Base-by-base conservation (phyloP, 352 stramenopile species). In the Globisporangium cederbergense region DNA sequence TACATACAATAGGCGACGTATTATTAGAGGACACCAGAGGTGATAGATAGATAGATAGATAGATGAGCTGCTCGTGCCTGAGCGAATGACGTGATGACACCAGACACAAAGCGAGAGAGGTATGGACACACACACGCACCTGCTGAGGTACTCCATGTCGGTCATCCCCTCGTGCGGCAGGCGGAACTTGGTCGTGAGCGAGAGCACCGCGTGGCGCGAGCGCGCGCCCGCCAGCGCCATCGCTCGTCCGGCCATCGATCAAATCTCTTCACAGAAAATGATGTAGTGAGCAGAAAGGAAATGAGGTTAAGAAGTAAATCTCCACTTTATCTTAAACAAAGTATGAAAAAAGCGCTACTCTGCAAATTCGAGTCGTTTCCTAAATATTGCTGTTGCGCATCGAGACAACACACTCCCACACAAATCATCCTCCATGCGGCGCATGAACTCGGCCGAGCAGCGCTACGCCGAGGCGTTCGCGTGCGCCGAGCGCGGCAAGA, bases 121-220 rank as follows among this genome's bases (percentile, higher is more conserved):
- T 10, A 57, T 16, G 7, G 22, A 1, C 3, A 67, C 13, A 43
- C n/a, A 67, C 25, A 28, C 43, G 25, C 63, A 88, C 81, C 81
- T 77, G 60, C 85, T 94, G 45, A 94, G 81, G 68, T 91, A 91
- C 55, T 91, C 81, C 36, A 91, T 73, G 8, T 75, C 66, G 40
- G 64, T 64, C 85, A 94, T 94, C 69, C 83, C 85, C 58, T 94
- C 76, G 62, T 93, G 78, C 20, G 84, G 82, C 57, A 93, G 73
- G 34, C 82, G 84, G 75, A 93, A 93, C 70, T 73, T 81, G 61
- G 84, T 91, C 63, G 84, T 89, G 36, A 93, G 74, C 61, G 84
- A 90, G 50, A 93, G 72, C 73, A 90, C 84, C 2, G 79, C 72
- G 9, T 65, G 75, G 6, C 75, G 71, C 45, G 64, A 57, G 10